A percentile compares a stretch with the other conserved stretches of the same genome.
phyloP scores from a whole-genome alignment of 2,329 filamentous ascomycete species.

The Coniochaeta prunicola region DNA sequence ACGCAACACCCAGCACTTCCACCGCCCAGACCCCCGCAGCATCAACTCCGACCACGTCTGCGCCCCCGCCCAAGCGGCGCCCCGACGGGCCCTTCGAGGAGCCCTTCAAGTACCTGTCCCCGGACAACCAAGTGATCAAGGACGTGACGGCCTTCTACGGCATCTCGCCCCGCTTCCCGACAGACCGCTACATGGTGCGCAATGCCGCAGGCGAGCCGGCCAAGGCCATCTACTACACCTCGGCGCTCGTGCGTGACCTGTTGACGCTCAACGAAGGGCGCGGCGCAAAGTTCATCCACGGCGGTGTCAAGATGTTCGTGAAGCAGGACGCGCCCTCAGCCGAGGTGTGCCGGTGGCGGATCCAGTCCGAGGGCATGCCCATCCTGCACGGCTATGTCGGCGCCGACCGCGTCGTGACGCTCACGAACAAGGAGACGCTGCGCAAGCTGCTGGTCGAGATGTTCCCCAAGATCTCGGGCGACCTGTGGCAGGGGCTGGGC shows the following conservation, averaged over 20 bases:
- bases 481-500: conserved; percentile 66
- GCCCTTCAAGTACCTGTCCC: conserved; percentile 83
- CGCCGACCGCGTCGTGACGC: conserved; percentile 63
- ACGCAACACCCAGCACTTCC: conserved; percentile 8
- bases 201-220: conserved; percentile 82
- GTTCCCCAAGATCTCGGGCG: conserved; percentile 81
- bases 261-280: conserved; percentile 80
- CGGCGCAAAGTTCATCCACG: conserved; percentile 92
- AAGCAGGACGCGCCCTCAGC: conserved; percentile 88
- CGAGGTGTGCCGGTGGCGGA: conserved; percentile 86
- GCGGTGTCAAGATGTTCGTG: conserved; percentile 98
- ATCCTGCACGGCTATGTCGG: conserved; percentile 90
- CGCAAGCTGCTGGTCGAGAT: conserved; percentile 83
- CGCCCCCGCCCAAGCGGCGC: conserved; percentile 22
- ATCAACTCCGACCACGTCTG: background rate
- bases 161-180: conserved; percentile 75
- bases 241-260: conserved; percentile 75
- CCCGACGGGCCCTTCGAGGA: conserved; percentile 63
- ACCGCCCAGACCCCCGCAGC: conserved; percentile 14
- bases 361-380: conserved; percentile 88
- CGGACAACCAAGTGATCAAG: conserved; percentile 67
- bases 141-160: conserved; percentile 80
- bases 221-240: conserved; percentile 97
- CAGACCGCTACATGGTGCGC: conserved; percentile 90
- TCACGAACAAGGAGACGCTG: conserved; percentile 74